These are phyloP conservation scores for Xylaria sp. DNA, from an alignment of 2,329 filamentous ascomycete species.

Conservation along the genomic window DNA sequence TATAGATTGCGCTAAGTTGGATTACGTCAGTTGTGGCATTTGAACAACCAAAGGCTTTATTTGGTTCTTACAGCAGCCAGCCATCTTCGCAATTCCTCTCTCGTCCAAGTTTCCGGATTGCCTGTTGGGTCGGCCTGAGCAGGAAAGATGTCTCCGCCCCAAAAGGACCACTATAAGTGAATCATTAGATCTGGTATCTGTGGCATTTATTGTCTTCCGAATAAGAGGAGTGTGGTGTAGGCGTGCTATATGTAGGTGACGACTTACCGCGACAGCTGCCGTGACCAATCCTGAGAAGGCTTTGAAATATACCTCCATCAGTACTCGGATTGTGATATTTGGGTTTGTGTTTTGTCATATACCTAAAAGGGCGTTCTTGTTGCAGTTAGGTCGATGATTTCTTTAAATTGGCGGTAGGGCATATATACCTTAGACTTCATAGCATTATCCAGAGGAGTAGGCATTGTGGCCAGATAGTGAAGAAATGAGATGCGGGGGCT, in stretches of 20 bases:
- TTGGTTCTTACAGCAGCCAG: constrained; percentile 74
- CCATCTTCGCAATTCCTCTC: constrained; percentile 83
- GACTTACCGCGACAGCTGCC: constrained; percentile 71
- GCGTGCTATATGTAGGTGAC: neutral
- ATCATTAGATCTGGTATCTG: constrained; percentile 5
- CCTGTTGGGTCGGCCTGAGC: constrained; percentile 79
- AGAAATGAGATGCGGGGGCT: neutral
- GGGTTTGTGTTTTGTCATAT: constrained; percentile 40
- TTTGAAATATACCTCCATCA: constrained; percentile 51
- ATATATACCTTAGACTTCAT: constrained; percentile 73
- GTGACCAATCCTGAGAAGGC: constrained; percentile 85
- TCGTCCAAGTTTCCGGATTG: constrained; percentile 76
- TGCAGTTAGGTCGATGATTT: constrained; percentile 30
- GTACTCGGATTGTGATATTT: constrained; percentile 30
- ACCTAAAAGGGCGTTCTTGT: constrained; percentile 77
- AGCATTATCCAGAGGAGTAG: constrained; percentile 74
- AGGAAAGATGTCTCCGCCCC: constrained; percentile 87
- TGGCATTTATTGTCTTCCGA: neutral
- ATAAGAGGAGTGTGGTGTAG: neutral
- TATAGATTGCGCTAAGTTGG: constrained; percentile 69
- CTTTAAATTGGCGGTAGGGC: neutral
- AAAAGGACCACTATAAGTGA: constrained; percentile 73
- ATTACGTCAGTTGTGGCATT: constrained; percentile 23
- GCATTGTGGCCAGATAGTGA: constrained; percentile 60
- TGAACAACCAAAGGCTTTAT: neutral